Evolutionary conservation across 352 stramenopile genomes (phyloP), one percentile per base, ranked within the genome.

Genomic region (Globisporangium abappressorium): DNA sequence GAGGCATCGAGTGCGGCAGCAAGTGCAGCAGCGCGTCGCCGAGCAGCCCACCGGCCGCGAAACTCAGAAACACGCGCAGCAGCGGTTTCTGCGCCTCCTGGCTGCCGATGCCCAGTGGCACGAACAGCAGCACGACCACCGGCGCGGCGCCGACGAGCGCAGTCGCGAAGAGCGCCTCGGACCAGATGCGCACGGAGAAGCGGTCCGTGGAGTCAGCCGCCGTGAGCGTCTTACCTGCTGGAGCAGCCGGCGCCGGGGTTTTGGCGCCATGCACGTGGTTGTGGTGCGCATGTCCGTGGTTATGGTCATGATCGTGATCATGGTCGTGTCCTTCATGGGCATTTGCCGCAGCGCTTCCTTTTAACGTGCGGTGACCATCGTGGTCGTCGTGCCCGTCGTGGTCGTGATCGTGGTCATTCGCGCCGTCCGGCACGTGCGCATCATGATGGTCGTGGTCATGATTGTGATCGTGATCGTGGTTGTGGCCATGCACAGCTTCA

Each of bases 11-110:
- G 70, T 98, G 92, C 43, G 92, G 92, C 41, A 98, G 78, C 43
- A 97, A 71, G 75, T 98, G 92, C 62, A 98, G 71, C 70, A 98
- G 87, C 33, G 94, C 87, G 54, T 98, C 92, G 46, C 92, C 92
- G 9, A 98, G 73, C 60, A 98, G 70, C 3, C 88, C 92, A 28
- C 91, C 92, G 5, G 87, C 87, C 24, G 91, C 87, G 66, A 98
- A 98, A 47, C 83, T 93, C 60, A 98, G 74, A 66, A 97, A 92
- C 58, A 97, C 79, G 38, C 84, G 85, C 62, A 96, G 72, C 56
- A 91, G 68, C 41, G 82, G 78, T 74, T 92, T 84, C 64, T 94
- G 84, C 33, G 77, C 76, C 65, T 88, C 79, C 41, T 80, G 67
- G 57, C 68, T 85, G 63, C 76, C 75, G 0, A 84, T 30, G 14